Evolutionary conservation across 495 filamentous ascomycete genomes (phyloP).

Genomic region (Opeltia flavorubescens): DNA sequence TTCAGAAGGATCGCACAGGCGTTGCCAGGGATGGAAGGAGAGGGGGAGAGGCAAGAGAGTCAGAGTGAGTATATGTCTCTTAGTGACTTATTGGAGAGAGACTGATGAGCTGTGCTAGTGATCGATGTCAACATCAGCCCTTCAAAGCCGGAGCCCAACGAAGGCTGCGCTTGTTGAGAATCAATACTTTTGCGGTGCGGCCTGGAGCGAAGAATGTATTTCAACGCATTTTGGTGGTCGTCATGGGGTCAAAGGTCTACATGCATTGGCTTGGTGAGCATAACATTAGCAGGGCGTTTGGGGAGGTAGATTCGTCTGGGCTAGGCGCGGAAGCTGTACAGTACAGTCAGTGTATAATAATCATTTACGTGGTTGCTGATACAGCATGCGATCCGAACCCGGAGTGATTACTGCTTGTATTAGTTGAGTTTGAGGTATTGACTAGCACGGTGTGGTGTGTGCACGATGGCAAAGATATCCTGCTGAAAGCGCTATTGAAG

Average conservation of each 20-base stretch:
- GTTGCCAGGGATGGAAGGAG: constrained; percentile 91
- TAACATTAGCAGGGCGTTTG: background rate
- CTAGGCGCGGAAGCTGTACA: no score
- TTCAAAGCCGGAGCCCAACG: constrained; percentile 52
- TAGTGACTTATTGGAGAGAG: background rate
- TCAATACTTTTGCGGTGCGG: background rate
- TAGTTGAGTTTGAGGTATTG: no score
- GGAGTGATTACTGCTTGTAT: no score
- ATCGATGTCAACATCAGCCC: constrained; percentile 89
- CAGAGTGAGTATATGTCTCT: constrained; percentile 36
- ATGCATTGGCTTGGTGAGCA: background rate
- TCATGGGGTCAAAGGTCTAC: background rate
- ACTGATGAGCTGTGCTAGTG: constrained; percentile 35
- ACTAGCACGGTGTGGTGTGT: no score
- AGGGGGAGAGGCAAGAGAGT: constrained; percentile 47
- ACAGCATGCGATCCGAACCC: no score
- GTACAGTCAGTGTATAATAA: no score
- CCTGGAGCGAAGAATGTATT: background rate
- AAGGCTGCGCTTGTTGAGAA: constrained; percentile 66
- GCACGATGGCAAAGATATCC: no score
- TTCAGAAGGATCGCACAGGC: constrained; percentile 97
- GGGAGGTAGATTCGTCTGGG: background rate
- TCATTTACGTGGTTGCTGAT: constrained; percentile 1
- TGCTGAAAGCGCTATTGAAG: no score
- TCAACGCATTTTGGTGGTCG: background rate